Evolutionary conservation across 257 asterid genomes (phyloP).

Genomic region (Nicotiana undulata): DNA sequence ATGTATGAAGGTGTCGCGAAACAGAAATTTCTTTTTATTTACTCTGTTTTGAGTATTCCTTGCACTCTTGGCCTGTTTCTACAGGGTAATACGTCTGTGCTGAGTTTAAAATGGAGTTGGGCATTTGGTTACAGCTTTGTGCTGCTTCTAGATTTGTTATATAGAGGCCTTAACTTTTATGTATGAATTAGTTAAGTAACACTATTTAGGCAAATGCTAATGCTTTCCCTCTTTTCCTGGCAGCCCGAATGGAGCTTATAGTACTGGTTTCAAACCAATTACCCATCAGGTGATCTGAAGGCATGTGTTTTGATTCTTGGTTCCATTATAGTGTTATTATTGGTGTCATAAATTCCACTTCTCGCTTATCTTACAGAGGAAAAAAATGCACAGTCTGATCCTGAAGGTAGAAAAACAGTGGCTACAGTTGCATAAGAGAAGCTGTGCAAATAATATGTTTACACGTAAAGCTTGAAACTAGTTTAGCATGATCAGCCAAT

Average conservation of each 20-base stretch:
- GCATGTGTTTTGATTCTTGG: constrained; percentile 26
- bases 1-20: background rate
- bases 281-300: constrained; percentile 93
- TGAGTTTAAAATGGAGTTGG: background rate
- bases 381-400: background rate
- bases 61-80: background rate
- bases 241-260: constrained; percentile 98
- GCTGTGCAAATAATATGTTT: background rate
- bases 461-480: background rate
- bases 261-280: constrained; percentile 93
- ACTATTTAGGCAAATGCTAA: constrained; percentile 1
- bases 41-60: background rate
- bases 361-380: background rate
- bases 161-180: background rate
- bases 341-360: background rate
- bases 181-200: constrained; percentile 1
- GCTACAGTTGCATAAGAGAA: background rate
- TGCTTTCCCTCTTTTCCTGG: constrained; percentile 13
- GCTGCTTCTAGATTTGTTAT: background rate
- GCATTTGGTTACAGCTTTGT: background rate
- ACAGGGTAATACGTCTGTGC: background rate
- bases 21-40: background rate
- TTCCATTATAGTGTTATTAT: background rate
- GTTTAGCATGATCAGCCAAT: background rate
- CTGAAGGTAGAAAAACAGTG: background rate